A percentile compares a stretch with the other conserved stretches of the same genome.
Evolutionary conservation across 768 basidiomycete genomes (phyloP).

Genomic region (Lepiota brunneoincarnata): DNA sequence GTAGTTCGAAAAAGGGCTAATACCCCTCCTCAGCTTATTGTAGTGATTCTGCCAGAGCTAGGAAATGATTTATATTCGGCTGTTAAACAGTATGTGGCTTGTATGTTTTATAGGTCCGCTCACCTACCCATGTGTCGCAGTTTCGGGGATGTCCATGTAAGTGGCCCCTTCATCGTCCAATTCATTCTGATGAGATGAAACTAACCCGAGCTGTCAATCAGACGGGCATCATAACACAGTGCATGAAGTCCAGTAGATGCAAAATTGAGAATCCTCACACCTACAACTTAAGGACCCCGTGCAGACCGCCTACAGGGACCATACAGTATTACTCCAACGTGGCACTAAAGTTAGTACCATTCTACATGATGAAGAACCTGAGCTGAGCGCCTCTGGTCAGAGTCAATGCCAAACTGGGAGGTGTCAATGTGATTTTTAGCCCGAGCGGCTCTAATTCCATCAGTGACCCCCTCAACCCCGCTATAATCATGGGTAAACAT

Average conservation of each 20-base stretch:
- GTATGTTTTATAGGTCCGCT: background rate
- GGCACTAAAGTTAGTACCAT: slow-evolving; percentile 58
- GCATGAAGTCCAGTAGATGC: slow-evolving; percentile 63
- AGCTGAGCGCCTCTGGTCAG: slow-evolving; percentile 30
- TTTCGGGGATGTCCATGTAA: slow-evolving; percentile 55
- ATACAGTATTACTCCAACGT: slow-evolving; percentile 78
- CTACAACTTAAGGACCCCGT: background rate
- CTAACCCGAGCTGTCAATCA: slow-evolving; percentile 18
- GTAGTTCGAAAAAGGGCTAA: slow-evolving; percentile 36
- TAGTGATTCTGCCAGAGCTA: slow-evolving; percentile 46
- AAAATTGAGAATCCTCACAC: slow-evolving; percentile 46
- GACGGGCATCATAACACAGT: slow-evolving; percentile 79
- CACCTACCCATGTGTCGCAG: slow-evolving; percentile 29
- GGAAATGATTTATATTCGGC: slow-evolving; percentile 12
- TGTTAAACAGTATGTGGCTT: slow-evolving; percentile 14
- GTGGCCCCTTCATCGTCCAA: slow-evolving; percentile 3
- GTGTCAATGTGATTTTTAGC: slow-evolving; percentile 74
- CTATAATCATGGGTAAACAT: slow-evolving; percentile 67
- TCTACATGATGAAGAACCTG: background rate
- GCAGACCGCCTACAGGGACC: background rate
- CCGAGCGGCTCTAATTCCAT: slow-evolving; percentile 52
- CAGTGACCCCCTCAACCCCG: slow-evolving; percentile 64
- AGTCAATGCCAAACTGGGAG: slow-evolving; percentile 79
- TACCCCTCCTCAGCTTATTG: slow-evolving; percentile 50
- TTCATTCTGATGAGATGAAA: background rate